Percentiles rank a stretch among this genome's conserved stretches.
phyloP scores from a whole-genome alignment of 768 basidiomycete species.

The Kondoa subrosea region DNA sequence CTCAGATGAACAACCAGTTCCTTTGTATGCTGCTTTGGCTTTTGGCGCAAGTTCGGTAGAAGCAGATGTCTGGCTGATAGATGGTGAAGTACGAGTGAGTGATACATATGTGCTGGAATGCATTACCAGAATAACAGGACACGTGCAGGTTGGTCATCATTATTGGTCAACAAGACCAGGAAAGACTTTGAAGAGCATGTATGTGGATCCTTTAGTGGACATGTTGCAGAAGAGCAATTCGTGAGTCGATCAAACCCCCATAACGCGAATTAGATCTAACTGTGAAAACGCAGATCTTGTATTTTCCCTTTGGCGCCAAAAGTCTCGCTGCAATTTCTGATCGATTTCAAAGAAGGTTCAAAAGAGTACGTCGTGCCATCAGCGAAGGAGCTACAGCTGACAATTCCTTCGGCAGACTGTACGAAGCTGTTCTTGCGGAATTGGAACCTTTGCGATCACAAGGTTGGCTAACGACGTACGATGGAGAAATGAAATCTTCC shows the following conservation, averaged over 20 bases:
- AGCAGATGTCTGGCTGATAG: constrained; percentile 8
- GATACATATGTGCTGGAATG: neutral
- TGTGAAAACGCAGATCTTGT: neutral
- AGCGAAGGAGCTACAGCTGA: neutral
- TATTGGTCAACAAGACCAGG: neutral
- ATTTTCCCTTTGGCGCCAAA: neutral
- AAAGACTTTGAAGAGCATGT: neutral
- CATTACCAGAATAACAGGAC: neutral
- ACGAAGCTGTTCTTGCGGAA: neutral
- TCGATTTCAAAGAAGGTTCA: neutral
- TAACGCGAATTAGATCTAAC: too few relatives aligned
- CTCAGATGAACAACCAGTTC: neutral
- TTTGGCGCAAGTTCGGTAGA: neutral
- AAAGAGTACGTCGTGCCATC: neutral
- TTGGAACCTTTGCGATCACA: neutral
- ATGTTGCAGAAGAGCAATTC: neutral
- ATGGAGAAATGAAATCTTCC: neutral
- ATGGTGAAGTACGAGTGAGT: neutral
- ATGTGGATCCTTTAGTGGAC: neutral
- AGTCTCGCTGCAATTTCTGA: neutral
- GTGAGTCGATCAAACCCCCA: too few relatives aligned
- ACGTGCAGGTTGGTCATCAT: neutral
- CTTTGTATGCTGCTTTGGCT: neutral
- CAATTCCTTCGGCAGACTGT: neutral
- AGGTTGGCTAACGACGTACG: neutral